Evolutionary conservation across 208 protist genomes (phyloP).

Genomic region (Acanthamoeba castellanii): DNA sequence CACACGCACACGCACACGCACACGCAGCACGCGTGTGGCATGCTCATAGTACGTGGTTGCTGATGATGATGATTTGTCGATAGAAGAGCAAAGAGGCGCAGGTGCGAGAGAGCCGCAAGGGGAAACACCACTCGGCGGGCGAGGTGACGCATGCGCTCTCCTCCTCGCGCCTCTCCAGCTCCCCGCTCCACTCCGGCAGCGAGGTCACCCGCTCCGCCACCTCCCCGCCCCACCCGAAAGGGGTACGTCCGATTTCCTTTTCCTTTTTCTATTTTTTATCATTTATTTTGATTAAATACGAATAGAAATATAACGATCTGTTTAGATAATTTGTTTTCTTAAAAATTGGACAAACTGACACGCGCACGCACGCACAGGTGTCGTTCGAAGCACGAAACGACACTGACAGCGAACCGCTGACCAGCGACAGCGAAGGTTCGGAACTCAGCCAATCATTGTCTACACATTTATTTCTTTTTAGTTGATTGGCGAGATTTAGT

Average conservation of each 20-base stretch:
- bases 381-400: not conserved
- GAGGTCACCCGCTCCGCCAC: not conserved
- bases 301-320: too few species aligned
- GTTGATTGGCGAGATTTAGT: too few species aligned
- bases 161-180: not conserved
- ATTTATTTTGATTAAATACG: too few species aligned
- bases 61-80: too few species aligned
- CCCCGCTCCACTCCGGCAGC: not conserved
- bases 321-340: too few species aligned
- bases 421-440: conserved; percentile 21
- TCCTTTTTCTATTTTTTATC: too few species aligned
- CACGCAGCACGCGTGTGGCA: not conserved
- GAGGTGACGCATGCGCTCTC: not conserved
- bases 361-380: too few species aligned
- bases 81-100: too few species aligned
- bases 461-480: not conserved
- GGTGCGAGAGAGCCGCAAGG: not conserved
- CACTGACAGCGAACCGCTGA: conserved; percentile 17
- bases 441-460: not conserved
- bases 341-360: too few species aligned
- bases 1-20: not conserved
- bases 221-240: not conserved
- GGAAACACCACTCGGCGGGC: not conserved
- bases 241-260: too few species aligned
- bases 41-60: not conserved